These are phyloP conservation scores for Kazachstania bromeliacearum DNA, from an alignment of 805 yeast species.

Conservation along the genomic window DNA sequence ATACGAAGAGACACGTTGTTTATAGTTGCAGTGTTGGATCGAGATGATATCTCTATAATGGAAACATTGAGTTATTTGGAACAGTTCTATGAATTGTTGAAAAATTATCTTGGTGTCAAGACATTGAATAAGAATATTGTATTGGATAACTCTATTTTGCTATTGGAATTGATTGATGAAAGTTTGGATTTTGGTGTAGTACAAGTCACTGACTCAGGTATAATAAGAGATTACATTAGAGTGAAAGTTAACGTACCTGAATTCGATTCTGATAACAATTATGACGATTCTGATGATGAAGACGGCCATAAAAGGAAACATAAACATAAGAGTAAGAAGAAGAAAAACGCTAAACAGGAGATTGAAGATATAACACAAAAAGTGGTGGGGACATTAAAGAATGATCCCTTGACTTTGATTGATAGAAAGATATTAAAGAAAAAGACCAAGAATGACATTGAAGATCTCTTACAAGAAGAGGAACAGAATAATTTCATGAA, in stretches of 20 bases:
- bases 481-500: conserved; percentile 40
- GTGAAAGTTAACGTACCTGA: conserved; percentile 38
- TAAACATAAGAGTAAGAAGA: conserved; percentile 2
- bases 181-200: conserved; percentile 84
- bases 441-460: not conserved
- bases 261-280: not conserved
- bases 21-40: conserved; percentile 17
- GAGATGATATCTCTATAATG: conserved; percentile 10
- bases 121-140: conserved; percentile 48
- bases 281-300: not conserved
- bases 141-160: conserved; percentile 60
- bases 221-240: conserved; percentile 70
- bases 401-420: conserved; percentile 3
- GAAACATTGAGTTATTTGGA: conserved; percentile 19
- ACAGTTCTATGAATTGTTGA: conserved; percentile 19
- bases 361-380: conserved; percentile 6
- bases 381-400: conserved; percentile 6
- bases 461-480: conserved; percentile 4
- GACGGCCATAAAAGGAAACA: conserved; percentile 2
- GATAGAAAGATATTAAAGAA: conserved; percentile 1
- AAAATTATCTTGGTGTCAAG: conserved; percentile 18
- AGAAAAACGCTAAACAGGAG: conserved; percentile 3
- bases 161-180: conserved; percentile 80
- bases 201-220: conserved; percentile 71
- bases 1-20: conserved; percentile 21